Percentiles rank a stretch among this genome's conserved stretches.
Conservation (phyloP, 495 filamentous ascomycete species). For the Podospora didyma region DNA sequence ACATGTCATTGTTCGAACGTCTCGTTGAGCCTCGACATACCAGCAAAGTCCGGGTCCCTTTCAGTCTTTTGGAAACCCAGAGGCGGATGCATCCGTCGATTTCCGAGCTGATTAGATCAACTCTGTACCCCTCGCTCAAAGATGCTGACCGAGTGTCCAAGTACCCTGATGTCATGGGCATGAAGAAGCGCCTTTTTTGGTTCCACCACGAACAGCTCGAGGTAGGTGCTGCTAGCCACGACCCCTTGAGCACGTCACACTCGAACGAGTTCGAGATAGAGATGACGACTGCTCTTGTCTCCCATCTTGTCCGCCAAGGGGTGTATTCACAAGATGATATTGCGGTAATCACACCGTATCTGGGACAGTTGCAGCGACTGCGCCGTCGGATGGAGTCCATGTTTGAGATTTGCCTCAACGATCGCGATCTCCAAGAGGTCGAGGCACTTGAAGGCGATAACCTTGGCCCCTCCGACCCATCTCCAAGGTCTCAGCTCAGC, state of each 20-base stretch:
- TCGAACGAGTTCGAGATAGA: slow-evolving; percentile 67
- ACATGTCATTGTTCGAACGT: slow-evolving; percentile 52
- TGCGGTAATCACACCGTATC: slow-evolving; percentile 74
- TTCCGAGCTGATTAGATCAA: slow-evolving; percentile 51
- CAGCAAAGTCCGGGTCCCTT: slow-evolving; percentile 44
- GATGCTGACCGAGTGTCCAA: slow-evolving; percentile 23
- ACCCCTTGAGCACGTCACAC: slow-evolving; percentile 49
- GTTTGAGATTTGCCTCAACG: slow-evolving; percentile 60
- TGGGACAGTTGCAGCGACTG: slow-evolving; percentile 67
- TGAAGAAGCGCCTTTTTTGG: slow-evolving; percentile 67
- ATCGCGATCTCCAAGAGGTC: slow-evolving; percentile 54
- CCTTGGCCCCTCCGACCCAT: too few relatives aligned
- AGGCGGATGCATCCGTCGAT: slow-evolving; percentile 76
- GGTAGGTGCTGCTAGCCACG: slow-evolving; percentile 29
- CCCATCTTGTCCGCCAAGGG: slow-evolving; percentile 49
- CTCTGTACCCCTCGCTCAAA: slow-evolving; percentile 61
- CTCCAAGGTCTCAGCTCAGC: not conserved
- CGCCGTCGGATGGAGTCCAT: slow-evolving; percentile 33
- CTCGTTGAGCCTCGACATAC: slow-evolving; percentile 45
- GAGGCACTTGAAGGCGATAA: slow-evolving; percentile 1
- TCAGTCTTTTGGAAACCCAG: slow-evolving; percentile 59
- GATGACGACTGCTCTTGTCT: slow-evolving; percentile 61
- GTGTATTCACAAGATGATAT: slow-evolving; percentile 53
- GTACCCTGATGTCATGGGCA: slow-evolving; percentile 60
- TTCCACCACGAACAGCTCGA: slow-evolving; percentile 62